Evolutionary conservation across 768 basidiomycete genomes (phyloP), one percentile per base, ranked within the genome.

Genomic region (Mycena olivaceomarginata): DNA sequence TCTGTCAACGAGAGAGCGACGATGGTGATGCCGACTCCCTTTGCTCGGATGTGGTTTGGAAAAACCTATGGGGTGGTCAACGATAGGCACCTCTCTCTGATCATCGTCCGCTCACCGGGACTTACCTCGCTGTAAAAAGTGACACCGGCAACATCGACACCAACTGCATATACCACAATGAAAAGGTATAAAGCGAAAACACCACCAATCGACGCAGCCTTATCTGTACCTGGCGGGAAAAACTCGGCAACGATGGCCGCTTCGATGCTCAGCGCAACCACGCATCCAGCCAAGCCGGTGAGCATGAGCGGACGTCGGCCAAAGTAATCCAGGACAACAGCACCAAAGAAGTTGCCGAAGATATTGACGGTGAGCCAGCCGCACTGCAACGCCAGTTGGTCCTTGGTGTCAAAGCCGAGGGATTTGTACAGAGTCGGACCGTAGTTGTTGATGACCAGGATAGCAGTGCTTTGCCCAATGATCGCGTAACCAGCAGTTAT

Each of bases 171-270:
- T 56, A 56, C 53, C 53, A 56, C 53, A 56, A 56, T 7, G 53
- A 56, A 56, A 56, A 56, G 53, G 53, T 56, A 56, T 56, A 56
- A 56, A 56, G 53, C 53, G 53, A 56, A 56, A 56, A 56, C 53
- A 56, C 53, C 53, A 22, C 53, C 53, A 56, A 56, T n/a, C 53
- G 53, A 56, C 53, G 53, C 53, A 56, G 53, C 53, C 53, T 56
- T 56, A 56, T 56, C 22, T 56, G 53, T 56, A 56, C 53, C 53
- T 56, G 53, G 53, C 53, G 53, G 53, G 20, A 56, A 56, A 56
- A 56, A 56, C 53, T 56, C 53, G 53, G 53, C 53, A 56, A 56
- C 53, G 53, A 56, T 56, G n/a, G 53, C 53, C 53, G 53, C 53
- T 56, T 56, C 53, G 53, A 56, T 56, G 53, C 53, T 56, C 53